Conservation (phyloP, 2,329 filamentous ascomycete genomes). For the Chlorencoelia australis region DNA sequence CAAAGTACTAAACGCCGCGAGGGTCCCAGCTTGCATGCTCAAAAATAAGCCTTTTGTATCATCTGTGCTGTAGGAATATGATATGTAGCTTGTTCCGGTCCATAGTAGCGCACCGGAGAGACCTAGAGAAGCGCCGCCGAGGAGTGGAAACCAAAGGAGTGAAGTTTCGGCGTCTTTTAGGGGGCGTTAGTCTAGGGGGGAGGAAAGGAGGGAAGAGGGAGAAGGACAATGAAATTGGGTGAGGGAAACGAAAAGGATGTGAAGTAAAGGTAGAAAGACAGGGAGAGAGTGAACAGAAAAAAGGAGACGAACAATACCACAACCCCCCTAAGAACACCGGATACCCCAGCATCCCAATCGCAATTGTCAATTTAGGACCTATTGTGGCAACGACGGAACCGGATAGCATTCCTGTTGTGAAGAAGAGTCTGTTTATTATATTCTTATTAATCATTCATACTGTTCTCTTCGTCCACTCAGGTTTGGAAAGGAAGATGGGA, state of each 20-base stretch:
- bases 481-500: background rate
- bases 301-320: background rate
- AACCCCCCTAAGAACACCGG: background rate
- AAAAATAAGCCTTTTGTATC: background rate
- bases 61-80: background rate
- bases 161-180: no score
- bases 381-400: background rate
- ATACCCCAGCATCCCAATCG: background rate
- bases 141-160: background rate
- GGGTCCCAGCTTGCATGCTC: background rate
- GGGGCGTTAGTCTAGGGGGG: background rate
- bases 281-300: no score
- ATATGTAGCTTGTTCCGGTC: background rate
- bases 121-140: background rate
- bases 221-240: no score
- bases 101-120: background rate
- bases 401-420: background rate
- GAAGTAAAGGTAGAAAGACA: no score
- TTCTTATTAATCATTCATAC: no score
- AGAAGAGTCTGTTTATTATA: constrained; percentile 1
- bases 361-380: background rate
- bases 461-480: no score
- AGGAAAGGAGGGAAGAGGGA: background rate
- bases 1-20: background rate
- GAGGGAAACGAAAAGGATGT: no score